phyloP scores from a whole-genome alignment of 306 rosid genomes.

The Crataegus laevigata region DNA sequence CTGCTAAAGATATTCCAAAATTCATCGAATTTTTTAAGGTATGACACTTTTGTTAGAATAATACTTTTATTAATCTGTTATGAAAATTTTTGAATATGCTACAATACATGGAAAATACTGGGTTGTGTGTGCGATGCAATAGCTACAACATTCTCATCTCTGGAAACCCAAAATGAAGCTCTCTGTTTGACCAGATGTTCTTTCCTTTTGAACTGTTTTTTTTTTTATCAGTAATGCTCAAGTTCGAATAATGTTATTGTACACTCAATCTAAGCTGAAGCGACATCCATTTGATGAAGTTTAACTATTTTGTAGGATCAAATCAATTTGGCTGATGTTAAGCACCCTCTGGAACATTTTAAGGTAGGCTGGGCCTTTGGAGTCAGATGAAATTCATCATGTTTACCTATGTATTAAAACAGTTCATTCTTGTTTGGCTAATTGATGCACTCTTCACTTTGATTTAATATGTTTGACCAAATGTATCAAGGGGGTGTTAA shows the following conservation, averaged over 20 bases:
- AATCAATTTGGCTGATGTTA: conserved; percentile 76
- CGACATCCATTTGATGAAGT: background rate
- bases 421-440: background rate
- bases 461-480: background rate
- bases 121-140: background rate
- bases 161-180: background rate
- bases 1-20: conserved; percentile 67
- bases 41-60: conserved; percentile 24
- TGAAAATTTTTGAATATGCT: background rate
- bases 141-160: background rate
- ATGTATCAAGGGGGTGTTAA: background rate
- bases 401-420: background rate
- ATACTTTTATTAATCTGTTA: conserved; percentile 7
- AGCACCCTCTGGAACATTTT: conserved; percentile 68
- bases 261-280: background rate
- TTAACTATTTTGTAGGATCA: conserved; percentile 61
- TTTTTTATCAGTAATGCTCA: background rate
- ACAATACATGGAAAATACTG: background rate
- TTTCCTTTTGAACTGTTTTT: background rate
- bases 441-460: background rate
- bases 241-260: background rate
- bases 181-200: background rate
- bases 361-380: conserved; percentile 41
- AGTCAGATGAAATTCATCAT: background rate
- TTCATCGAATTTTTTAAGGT: conserved; percentile 77